Evolutionary conservation across 75 land plant genomes (phyloP).

Genomic region (Sequoia sempervirens): DNA sequence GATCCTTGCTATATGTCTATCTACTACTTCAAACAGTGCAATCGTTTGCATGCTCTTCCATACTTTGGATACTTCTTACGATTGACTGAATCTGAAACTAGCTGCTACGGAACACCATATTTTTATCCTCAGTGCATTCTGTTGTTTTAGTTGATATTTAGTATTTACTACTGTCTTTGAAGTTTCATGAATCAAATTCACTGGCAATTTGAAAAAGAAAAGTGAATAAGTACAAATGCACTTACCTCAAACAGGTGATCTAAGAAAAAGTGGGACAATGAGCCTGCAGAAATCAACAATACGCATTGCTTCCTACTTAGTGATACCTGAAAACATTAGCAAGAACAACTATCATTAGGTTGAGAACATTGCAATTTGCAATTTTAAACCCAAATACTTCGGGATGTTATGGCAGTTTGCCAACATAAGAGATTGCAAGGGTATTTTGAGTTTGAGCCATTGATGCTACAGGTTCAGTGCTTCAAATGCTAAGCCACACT

Average conservation of each 20-base stretch:
- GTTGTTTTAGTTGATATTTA: not conserved
- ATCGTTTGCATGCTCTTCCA: not conserved
- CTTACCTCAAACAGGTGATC: conserved; percentile 82
- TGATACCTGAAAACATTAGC: conserved; percentile 38
- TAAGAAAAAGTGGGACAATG: conserved; percentile 71
- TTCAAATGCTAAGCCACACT: not conserved
- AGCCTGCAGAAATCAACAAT: conserved; percentile 56
- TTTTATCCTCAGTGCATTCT: not conserved
- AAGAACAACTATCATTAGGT: not conserved
- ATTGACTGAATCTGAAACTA: not conserved
- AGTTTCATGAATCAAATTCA: not conserved
- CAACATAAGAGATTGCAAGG: not conserved
- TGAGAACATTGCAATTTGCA: not conserved
- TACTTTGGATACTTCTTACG: not conserved
- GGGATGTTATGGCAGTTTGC: not conserved
- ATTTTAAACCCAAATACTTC: not conserved
- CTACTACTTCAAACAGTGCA: not conserved
- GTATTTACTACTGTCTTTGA: not conserved
- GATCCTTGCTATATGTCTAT: not conserved
- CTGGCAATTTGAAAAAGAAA: not conserved
- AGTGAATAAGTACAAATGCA: not conserved
- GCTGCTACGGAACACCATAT: not conserved
- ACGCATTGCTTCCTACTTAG: conserved; percentile 51
- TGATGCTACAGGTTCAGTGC: not conserved
- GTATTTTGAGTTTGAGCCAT: not conserved